Evolutionary conservation across 75 land plant species (phyloP).

Genomic region (Pinus tabuliformis): DNA sequence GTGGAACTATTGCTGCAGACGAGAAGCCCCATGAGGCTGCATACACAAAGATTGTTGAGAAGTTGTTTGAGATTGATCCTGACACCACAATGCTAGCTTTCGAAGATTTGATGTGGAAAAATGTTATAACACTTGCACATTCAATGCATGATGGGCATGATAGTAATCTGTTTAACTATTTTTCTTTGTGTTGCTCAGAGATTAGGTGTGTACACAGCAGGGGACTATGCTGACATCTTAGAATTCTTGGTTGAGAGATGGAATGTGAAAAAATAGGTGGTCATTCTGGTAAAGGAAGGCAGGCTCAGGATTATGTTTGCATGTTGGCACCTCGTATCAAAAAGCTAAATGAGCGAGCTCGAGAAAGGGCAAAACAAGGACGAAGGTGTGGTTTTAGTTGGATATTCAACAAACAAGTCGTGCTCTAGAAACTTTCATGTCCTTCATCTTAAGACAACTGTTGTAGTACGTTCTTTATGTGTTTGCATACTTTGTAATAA

Average conservation of each 20-base stretch:
- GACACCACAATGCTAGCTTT: conserved; percentile 45
- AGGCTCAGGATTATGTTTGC: too few relatives aligned
- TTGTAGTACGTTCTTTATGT: too few relatives aligned
- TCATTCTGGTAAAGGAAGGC: conserved; percentile 11
- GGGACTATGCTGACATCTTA: conserved; percentile 53
- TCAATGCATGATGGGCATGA: conserved; percentile 43
- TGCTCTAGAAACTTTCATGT: conserved; percentile 5
- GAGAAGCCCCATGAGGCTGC: conserved; percentile 50
- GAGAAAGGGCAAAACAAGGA: too few relatives aligned
- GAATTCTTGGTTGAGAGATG: conserved; percentile 48
- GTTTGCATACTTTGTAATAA: too few relatives aligned
- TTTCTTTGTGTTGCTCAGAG: conserved; percentile 46
- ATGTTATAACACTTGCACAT: conserved; percentile 53
- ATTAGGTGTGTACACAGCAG: conserved; percentile 54
- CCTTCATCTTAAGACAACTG: too few relatives aligned
- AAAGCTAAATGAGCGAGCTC: too few relatives aligned
- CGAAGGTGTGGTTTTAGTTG: not conserved
- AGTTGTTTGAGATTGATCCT: conserved; percentile 59
- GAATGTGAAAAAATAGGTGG: conserved; percentile 40
- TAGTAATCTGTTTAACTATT: conserved; percentile 30
- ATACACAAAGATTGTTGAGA: conserved; percentile 54
- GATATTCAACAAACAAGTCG: conserved; percentile 43
- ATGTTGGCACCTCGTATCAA: too few relatives aligned
- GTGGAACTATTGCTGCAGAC: conserved; percentile 50
- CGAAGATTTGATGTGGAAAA: conserved; percentile 60